A percentile compares a stretch with the other conserved stretches of the same genome.
These are phyloP conservation scores for Ophiognomonia clavigignenti-juglandacearum DNA, from an alignment of 2,329 filamentous ascomycete species.

Conservation along the genomic window DNA sequence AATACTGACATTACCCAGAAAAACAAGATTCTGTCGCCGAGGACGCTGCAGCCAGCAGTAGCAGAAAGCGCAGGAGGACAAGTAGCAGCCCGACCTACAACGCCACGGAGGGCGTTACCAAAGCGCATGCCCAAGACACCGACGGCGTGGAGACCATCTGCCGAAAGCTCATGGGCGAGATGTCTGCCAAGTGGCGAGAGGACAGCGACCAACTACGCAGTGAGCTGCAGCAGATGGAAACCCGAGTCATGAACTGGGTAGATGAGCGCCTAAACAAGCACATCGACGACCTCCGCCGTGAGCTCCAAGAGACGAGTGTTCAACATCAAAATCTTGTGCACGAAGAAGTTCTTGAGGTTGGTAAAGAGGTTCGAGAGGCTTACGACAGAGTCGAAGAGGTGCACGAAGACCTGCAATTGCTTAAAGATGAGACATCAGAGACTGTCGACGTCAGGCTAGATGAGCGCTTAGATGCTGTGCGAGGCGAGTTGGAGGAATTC, in stretches of 20 bases:
- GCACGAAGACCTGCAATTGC: background rate
- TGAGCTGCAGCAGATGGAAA: slow-evolving; percentile 6
- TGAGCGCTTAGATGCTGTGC: background rate
- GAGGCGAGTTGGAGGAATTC: slow-evolving; percentile 6
- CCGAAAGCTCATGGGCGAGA: slow-evolving; percentile 2
- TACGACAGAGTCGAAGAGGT: slow-evolving; percentile 1
- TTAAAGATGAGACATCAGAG: background rate
- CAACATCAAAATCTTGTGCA: slow-evolving; percentile 3
- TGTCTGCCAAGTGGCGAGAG: slow-evolving; percentile 7
- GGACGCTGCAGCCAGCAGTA: background rate
- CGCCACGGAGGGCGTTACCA: background rate
- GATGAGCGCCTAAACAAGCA: slow-evolving; percentile 1
- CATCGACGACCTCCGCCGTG: background rate
- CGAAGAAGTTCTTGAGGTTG: background rate
- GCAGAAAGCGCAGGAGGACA: slow-evolving; percentile 5
- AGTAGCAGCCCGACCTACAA: background rate
- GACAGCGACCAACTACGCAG: background rate
- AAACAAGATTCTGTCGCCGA: background rate
- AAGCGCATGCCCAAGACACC: background rate
- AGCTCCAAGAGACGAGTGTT: slow-evolving; percentile 2
- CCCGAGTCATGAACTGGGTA: slow-evolving; percentile 4
- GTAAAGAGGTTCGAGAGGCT: background rate
- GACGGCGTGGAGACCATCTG: background rate
- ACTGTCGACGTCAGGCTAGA: background rate
- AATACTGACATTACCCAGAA: background rate